Percentiles rank a stretch among this genome's conserved stretches.
phyloP scores from a whole-genome alignment of 2,329 filamentous ascomycete species.

The Coniella vitis region DNA sequence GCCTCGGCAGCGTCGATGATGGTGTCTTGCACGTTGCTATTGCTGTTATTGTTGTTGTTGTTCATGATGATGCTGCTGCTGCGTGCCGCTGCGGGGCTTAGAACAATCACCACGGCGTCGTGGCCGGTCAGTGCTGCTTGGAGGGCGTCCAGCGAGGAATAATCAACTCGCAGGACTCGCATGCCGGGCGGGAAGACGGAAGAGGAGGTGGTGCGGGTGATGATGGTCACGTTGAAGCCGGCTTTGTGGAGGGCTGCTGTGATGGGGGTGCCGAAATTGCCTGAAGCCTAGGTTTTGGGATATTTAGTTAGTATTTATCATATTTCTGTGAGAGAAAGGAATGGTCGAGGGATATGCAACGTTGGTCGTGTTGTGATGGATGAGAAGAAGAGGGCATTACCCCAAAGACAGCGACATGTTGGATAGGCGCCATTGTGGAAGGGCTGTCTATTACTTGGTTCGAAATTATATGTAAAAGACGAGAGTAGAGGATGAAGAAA shows the following conservation, averaged over 20 bases:
- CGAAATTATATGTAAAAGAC: no score
- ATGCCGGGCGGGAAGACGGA: slow-evolving; percentile 19
- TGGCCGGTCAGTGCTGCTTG: slow-evolving; percentile 20
- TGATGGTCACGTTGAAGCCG: slow-evolving; percentile 30
- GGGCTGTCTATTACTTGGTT: no score
- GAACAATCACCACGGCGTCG: slow-evolving; percentile 23
- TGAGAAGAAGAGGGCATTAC: slow-evolving; percentile 16
- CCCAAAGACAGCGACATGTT: slow-evolving; percentile 32
- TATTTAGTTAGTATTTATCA: neutral
- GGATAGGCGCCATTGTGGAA: slow-evolving; percentile 19
- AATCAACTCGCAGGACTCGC: slow-evolving; percentile 14
- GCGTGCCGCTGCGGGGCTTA: slow-evolving; percentile 18
- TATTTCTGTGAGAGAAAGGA: no score
- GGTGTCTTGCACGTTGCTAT: slow-evolving; percentile 15
- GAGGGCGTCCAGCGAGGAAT: slow-evolving; percentile 17
- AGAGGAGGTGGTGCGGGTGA: slow-evolving; percentile 24
- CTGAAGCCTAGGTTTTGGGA: slow-evolving; percentile 21
- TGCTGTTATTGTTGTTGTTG: no score
- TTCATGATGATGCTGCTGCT: no score
- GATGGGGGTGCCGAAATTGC: slow-evolving; percentile 26
- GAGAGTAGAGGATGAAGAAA: no score
- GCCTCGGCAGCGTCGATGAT: slow-evolving; percentile 25
- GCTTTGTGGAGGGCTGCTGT: slow-evolving; percentile 12
- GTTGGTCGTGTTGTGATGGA: no score
- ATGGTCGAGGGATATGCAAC: no score